Base-by-base conservation (phyloP, 1,139 yeast genomes). In the Taphrina deformans region DNA sequence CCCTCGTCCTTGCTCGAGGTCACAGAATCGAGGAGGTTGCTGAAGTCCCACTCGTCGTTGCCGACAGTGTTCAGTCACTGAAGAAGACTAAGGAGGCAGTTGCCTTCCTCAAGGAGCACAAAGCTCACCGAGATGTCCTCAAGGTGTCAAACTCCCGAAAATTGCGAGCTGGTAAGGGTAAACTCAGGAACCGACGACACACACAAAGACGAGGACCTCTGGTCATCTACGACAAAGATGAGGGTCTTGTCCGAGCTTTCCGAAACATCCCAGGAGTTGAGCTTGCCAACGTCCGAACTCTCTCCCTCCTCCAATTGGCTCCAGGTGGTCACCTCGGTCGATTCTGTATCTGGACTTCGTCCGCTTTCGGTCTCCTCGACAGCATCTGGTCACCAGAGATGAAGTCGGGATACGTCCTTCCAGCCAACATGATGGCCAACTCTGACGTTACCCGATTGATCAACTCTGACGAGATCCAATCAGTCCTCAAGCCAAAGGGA, bases 301-400 rank as follows among this genome's bases (percentile, higher is more conserved):
- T 93, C 79, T 95, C 95, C 84, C 85, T 95, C 78, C 89, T 95
- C 81, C 98, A 93, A 85, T 89, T 93, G 79, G 99, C 99, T 75
- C 99, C 99, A 82, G 99, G 99, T 88, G 96, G 98, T 79, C 99
- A 93, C 87, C 86, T 93, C 78, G 99, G 99, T 84, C 92, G 99
- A 87, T 93, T 93, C 79, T 88, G 95, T 79, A 89, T 93, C 90
- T 93, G 99, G 99, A 92, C 99, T 78, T 96, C 91, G 85, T 84
- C 91, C 80, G 99, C 99, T 79, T 90, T 93, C 81, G 89, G 92
- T 79, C 87, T 93, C 77, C 87, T 93, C 79, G 99, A 93, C 85
- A 84, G 93, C 74, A 89, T 95, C 84, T 93, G 95, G 95, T 96
- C 96, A 80, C 86, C 97, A 73, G 69, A 70, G 58, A 78, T 89